Percentiles rank a stretch among this genome's conserved stretches.
Evolutionary conservation across 495 filamentous ascomycete genomes (phyloP).

Genomic region (Talaromyces borbonicus): DNA sequence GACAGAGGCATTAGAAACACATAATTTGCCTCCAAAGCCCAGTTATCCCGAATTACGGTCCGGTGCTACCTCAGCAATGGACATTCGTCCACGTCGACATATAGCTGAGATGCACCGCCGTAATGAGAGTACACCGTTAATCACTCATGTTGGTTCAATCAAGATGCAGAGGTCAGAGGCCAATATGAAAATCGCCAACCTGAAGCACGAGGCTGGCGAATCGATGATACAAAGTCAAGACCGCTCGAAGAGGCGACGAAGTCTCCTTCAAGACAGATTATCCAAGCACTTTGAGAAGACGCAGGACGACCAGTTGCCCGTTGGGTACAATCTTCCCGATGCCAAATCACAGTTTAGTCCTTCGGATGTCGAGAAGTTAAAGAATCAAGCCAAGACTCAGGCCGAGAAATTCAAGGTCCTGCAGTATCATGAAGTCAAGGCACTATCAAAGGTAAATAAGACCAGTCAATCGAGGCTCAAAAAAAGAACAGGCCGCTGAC

Average conservation of each 20-base stretch:
- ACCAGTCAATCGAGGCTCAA: not conserved
- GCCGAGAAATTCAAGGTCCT: slow-evolving; percentile 58
- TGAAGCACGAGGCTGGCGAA: not conserved
- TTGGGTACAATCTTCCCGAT: slow-evolving; percentile 44
- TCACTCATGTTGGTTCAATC: slow-evolving; percentile 13
- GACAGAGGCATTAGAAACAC: not conserved
- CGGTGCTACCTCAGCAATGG: slow-evolving; percentile 10
- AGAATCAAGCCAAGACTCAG: slow-evolving; percentile 53
- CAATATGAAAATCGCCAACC: not conserved
- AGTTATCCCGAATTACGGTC: slow-evolving; percentile 17
- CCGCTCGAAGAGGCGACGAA: slow-evolving; percentile 1
- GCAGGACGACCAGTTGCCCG: slow-evolving; percentile 46
- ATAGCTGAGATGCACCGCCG: not conserved
- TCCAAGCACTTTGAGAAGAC: slow-evolving; percentile 31
- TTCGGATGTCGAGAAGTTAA: slow-evolving; percentile 42
- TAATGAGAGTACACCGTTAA: slow-evolving; percentile 22
- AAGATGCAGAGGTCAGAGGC: not conserved
- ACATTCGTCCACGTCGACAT: slow-evolving; percentile 9
- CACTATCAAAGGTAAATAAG: slow-evolving; percentile 45
- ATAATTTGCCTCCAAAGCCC: slow-evolving; percentile 14
- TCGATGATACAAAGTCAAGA: slow-evolving; percentile 8
- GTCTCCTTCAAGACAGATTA: not conserved
- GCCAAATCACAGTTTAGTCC: slow-evolving; percentile 36
- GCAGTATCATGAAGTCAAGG: slow-evolving; percentile 54
- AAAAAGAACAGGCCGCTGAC: slow-evolving; percentile 7